phyloP scores from a whole-genome alignment of 257 asterid genomes.

The Knoxia roxburghii region DNA sequence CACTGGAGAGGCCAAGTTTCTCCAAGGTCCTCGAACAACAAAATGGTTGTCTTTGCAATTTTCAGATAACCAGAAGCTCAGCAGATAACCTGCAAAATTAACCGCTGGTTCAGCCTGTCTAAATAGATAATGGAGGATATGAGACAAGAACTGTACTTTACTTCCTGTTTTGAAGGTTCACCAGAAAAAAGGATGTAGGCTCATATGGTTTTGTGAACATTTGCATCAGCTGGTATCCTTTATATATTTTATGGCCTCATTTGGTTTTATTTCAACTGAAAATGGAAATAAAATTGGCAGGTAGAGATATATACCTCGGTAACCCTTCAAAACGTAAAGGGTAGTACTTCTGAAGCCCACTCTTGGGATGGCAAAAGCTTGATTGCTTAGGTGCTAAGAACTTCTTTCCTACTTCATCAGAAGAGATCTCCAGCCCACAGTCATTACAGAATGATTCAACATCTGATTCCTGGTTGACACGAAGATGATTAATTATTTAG shows the following conservation, averaged over 20 bases:
- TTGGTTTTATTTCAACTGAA: neutral
- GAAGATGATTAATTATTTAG: slow-evolving; percentile 7
- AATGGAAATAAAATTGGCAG: neutral
- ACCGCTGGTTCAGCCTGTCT: neutral
- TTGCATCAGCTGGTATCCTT: neutral
- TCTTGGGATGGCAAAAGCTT: slow-evolving; percentile 37
- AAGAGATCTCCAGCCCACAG: slow-evolving; percentile 55
- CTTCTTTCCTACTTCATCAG: slow-evolving; percentile 48
- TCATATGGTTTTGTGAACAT: neutral
- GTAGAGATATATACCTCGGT: slow-evolving; percentile 35
- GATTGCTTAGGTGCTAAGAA: slow-evolving; percentile 56
- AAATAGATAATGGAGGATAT: neutral
- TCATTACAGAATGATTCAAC: slow-evolving; percentile 63
- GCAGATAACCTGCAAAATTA: slow-evolving; percentile 8
- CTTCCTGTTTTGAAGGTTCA: neutral
- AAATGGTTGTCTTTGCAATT: neutral
- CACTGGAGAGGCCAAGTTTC: neutral
- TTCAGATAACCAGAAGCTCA: slow-evolving; percentile 5
- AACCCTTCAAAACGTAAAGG: slow-evolving; percentile 55
- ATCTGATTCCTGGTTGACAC: slow-evolving; percentile 60
- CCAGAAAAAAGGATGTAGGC: neutral
- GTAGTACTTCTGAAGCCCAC: slow-evolving; percentile 42
- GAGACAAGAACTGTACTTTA: neutral
- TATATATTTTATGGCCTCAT: neutral
- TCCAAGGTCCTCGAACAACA: neutral